A percentile compares a stretch with the other conserved stretches of the same genome.
Conservation (phyloP, 768 basidiomycete species). For the Terana coerulea region DNA sequence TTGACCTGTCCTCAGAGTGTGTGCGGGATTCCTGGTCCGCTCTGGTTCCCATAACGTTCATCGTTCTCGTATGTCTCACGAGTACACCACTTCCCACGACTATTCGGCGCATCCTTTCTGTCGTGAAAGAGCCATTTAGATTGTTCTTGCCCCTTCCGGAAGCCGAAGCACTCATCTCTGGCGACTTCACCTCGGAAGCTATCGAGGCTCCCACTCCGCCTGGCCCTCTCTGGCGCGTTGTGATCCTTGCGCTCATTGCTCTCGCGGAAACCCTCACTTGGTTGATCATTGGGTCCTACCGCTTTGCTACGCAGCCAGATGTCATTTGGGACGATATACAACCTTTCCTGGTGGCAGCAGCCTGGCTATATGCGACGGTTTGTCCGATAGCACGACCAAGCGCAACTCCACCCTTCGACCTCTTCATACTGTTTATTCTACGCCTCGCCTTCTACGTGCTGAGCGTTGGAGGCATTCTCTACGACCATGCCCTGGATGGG, state of each 20-base stretch:
- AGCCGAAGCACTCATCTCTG: conserved; percentile 22
- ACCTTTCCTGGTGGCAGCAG: conserved; percentile 43
- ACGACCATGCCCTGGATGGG: conserved; percentile 42
- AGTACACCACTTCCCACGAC: conserved; percentile 16
- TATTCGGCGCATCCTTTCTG: conserved; percentile 4
- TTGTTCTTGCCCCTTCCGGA: conserved; percentile 25
- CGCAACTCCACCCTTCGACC: conserved; percentile 58
- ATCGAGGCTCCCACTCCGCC: conserved; percentile 15
- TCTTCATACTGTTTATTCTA: conserved; percentile 54
- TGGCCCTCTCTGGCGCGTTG: conserved; percentile 54
- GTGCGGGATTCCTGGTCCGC: conserved; percentile 27
- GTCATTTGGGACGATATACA: conserved; percentile 33
- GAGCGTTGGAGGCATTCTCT: conserved; percentile 51
- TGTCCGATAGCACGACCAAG: conserved; percentile 51
- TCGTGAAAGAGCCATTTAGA: conserved; percentile 17
- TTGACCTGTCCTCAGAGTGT: conserved; percentile 23
- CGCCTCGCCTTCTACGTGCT: conserved; percentile 45
- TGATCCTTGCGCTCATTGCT: conserved; percentile 53
- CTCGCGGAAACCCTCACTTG: conserved; percentile 55
- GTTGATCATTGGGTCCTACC: conserved; percentile 57
- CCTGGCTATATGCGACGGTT: conserved; percentile 66
- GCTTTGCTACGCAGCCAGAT: conserved; percentile 32
- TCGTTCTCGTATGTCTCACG: conserved; percentile 17
- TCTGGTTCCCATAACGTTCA: conserved; percentile 22
- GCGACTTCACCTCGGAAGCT: conserved; percentile 1